phyloP scores from a whole-genome alignment of 192 early-diverging fungal species.

The Backusella westeae region DNA sequence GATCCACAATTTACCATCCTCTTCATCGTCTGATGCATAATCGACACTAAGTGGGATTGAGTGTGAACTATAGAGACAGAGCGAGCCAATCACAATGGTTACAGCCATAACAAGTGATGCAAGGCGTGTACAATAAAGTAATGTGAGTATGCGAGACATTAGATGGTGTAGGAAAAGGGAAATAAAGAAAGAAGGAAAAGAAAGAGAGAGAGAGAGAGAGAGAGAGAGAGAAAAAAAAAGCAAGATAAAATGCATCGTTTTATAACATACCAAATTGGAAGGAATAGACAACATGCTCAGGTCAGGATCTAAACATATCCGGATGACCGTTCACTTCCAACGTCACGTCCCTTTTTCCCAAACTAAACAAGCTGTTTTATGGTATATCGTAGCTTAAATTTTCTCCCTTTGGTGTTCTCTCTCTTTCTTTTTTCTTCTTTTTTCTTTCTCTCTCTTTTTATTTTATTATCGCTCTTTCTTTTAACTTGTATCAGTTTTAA shows the following conservation, averaged over 20 bases:
- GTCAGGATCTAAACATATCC: conserved; percentile 8
- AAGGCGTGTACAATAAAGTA: conserved; percentile 12
- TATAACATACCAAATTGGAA: not conserved
- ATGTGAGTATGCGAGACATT: not conserved
- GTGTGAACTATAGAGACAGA: conserved; percentile 10
- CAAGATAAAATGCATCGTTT: not conserved
- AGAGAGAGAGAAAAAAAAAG: not conserved
- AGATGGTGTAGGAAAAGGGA: not conserved
- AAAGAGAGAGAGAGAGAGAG: too few relatives aligned
- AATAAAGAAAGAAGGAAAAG: not conserved
- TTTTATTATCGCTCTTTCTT: not conserved
- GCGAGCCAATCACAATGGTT: conserved; percentile 4
- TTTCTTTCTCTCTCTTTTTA: not conserved
- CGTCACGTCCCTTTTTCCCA: conserved; percentile 1
- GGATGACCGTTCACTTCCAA: conserved; percentile 5
- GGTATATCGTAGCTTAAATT: not conserved
- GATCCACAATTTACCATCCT: not conserved
- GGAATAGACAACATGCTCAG: conserved; percentile 2
- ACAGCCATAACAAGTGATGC: conserved; percentile 2
- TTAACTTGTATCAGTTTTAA: not conserved
- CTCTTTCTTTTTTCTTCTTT: not conserved
- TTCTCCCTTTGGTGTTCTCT: conserved; percentile 1
- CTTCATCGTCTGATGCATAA: not conserved
- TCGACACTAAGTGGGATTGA: not conserved
- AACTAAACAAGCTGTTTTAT: not conserved